Base-by-base conservation (phyloP, 192 early-diverging fungal species). In the Rhizophlyctis rosea region DNA sequence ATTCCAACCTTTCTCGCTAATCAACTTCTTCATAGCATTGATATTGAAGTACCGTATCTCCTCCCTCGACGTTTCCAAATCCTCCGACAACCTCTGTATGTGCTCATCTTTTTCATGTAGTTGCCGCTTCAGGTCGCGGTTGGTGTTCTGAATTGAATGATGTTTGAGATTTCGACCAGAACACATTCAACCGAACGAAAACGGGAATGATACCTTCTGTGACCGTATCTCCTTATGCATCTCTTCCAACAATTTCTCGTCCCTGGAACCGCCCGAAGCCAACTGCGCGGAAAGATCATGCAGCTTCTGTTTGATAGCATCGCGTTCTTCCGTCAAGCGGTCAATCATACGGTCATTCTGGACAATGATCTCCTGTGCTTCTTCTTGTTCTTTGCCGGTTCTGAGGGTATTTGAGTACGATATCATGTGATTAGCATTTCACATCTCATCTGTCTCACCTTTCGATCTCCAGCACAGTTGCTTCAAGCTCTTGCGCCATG, bases 391-490 rank as follows among this genome's bases (percentile, higher is more conserved):
- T n/a, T 50, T 54, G 7, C 66, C 64, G 24, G 74, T 79, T 52
- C 75, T 80, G 60, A 14, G 48, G 5, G 29, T 4, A 32, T 32
- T 7, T 11, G 18, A 14, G 27, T 32, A n/a, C n/a, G n/a, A n/a
- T n/a, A n/a, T n/a, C n/a, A n/a, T n/a, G n/a, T n/a, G n/a, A n/a
- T n/a, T n/a, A n/a, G n/a, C n/a, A n/a, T n/a, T n/a, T n/a, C n/a
- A n/a, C n/a, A n/a, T n/a, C n/a, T n/a, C n/a, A n/a, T n/a, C n/a
- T n/a, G 39, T 13, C 39, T 44, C 34, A 79, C 77, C 65, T 71
- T 28, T 83, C 81, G 4, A 83, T 65, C 62, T 83, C 78, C 31
- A 5, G 44, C 13, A 83, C 70, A n/a, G 77, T 69, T 4, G 76
- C 80, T 23, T 82, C 80, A 4, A 83, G 53, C 54, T 83, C 81